Base-by-base conservation (phyloP, 495 filamentous ascomycete genomes). In the Aspergillus kassunensis region DNA sequence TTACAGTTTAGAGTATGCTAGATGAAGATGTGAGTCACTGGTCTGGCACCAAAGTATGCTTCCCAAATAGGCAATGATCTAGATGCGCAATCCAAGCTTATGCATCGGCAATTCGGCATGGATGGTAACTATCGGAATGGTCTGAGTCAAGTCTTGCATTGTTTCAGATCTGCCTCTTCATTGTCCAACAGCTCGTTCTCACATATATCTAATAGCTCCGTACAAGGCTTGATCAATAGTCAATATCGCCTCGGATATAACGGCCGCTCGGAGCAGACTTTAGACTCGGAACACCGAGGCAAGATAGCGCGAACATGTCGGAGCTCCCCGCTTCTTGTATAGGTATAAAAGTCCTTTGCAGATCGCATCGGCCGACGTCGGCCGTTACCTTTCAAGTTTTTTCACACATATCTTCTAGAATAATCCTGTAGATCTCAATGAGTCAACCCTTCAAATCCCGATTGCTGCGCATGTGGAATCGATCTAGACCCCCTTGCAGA, bases 361-460 rank as follows among this genome's bases (percentile, higher is more conserved):
- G 11, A 20, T 45, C 19, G n/a, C 10, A 6, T 29, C 40, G 49
- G 49, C 49, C 40, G 41, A 23, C 39, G 10, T 52, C 49, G 49
- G 49, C 40, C 41, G 49, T 19, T 10, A 13, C 11, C 11, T 18
- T 6, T 8, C 1, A 18, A 7, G 7, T 5, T 12, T 37, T 37
- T 6, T 37, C 8, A 18, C n/a, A n/a, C n/a, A n/a, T n/a, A n/a
- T n/a, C n/a, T n/a, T n/a, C n/a, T n/a, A n/a, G n/a, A n/a, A n/a
- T n/a, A n/a, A n/a, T n/a, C n/a, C n/a, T n/a, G n/a, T n/a, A n/a
- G n/a, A n/a, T n/a, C 24, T 27, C 24, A 27, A 27, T 27, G 24
- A 27, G n/a, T n/a, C n/a, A 11, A 33, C 30, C 13, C 30, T 33
- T 33, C 12, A 33, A 33, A 3, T 33, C 10, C 30, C 2, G 3